Evolutionary conservation across 805 yeast genomes (phyloP).

Genomic region (Myxozyma kluyveri): DNA sequence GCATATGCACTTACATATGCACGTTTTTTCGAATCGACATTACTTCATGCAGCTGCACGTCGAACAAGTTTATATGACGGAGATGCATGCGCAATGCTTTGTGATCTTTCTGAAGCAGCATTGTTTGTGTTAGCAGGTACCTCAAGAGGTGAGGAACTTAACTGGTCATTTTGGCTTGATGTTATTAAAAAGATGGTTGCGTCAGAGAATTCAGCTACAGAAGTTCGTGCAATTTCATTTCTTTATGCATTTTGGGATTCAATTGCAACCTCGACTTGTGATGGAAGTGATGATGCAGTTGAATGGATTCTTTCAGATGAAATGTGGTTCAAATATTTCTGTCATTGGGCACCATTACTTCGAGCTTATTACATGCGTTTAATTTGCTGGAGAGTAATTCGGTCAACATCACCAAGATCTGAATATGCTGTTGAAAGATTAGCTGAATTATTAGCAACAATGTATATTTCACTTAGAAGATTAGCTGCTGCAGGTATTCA

Average conservation of each 20-base stretch:
- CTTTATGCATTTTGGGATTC: conserved; percentile 73
- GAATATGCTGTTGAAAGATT: conserved; percentile 9
- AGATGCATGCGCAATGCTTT: conserved; percentile 41
- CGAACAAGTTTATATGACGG: conserved; percentile 38
- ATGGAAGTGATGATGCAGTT: conserved; percentile 30
- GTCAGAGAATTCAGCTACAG: conserved; percentile 60
- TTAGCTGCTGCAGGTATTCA: conserved; percentile 5
- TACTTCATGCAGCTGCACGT: conserved; percentile 38
- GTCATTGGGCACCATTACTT: conserved; percentile 79
- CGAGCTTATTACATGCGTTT: conserved; percentile 66
- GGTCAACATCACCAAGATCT: conserved; percentile 17
- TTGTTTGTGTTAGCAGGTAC: conserved; percentile 36
- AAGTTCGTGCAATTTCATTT: conserved; percentile 61
- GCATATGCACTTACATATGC: conserved; percentile 37
- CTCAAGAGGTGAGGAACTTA: conserved; percentile 40
- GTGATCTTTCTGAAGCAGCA: conserved; percentile 44
- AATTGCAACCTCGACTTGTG: conserved; percentile 45
- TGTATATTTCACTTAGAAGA: conserved; percentile 4
- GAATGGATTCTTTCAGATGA: conserved; percentile 52
- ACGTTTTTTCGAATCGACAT: conserved; percentile 40
- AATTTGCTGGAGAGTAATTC: conserved; percentile 60
- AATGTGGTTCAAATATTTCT: conserved; percentile 57
- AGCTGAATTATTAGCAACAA: conserved; percentile 7
- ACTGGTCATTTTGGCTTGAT: conserved; percentile 77
- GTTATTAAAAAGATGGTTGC: conserved; percentile 58